Evolutionary conservation across 129 eudicot genomes (phyloP), one percentile per base, ranked within the genome.

Genomic region (Flaveria sonorensis): DNA sequence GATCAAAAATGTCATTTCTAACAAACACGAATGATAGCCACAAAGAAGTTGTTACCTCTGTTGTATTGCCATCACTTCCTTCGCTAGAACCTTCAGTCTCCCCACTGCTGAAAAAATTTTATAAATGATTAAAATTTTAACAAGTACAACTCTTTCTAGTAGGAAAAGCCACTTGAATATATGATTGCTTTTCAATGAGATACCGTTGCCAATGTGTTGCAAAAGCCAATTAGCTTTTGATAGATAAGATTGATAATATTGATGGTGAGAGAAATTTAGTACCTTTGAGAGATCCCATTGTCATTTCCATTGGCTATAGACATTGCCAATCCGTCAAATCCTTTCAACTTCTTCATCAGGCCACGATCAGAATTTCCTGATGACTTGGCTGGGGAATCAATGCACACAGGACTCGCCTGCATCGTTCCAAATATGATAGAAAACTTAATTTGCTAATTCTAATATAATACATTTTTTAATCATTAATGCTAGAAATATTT

Each of bases 11-110:
- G 69, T 63, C 69, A 63, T 30, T 28, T 13, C 18, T 12, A 61
- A 61, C 67, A 61, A 20, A 23, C 65, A 59, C 23, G 7, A 23
- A 59, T 59, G 11, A 20, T 23, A 59, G 28, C 15, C 30, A 20
- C 32, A 59, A 59, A 21, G 68, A 5, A 62, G 43, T 13, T 26
- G 26, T 77, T 79, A 90, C 98, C 90, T 79, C 81, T 59, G 85
- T 77, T n/a, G 96, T 87, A 68, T 86, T 88, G 50, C 87, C 90
- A 76, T 89, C 86, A 82, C 99, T 94, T 86, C 97, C 94, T 78
- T 91, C 90, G 74, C 97, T 89, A 42, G 97, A 91, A 71, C 90
- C 96, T 79, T 89, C 96, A 9, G 94, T 91, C 84, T 91, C 97
- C 75, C 87, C 90, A 68, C 98, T 94, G 88, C 74, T 63, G 45